Evolutionary conservation across 768 basidiomycete genomes (phyloP).

Genomic region (Lentinula raphanica): DNA sequence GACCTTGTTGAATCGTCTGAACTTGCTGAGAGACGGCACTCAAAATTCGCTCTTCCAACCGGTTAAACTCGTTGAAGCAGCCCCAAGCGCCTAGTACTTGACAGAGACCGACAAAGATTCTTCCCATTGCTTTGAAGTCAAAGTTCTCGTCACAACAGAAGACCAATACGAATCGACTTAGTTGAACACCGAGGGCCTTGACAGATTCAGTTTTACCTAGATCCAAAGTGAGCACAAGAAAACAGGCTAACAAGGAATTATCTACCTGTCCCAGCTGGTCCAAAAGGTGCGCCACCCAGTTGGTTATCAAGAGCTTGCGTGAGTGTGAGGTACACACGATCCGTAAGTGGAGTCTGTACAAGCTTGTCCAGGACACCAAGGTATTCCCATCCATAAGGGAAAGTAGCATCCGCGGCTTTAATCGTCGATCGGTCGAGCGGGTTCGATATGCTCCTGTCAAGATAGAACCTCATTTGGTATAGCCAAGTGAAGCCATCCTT

Average conservation of each 20-base stretch:
- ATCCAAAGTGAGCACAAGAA: constrained; percentile 6
- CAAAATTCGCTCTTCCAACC: constrained; percentile 94
- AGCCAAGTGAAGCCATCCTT: constrained; percentile 84
- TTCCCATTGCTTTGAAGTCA: constrained; percentile 99
- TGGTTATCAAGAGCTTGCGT: constrained; percentile 95
- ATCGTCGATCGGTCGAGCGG: constrained; percentile 79
- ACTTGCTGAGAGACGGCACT: constrained; percentile 99
- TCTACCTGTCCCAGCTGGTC: constrained; percentile 93
- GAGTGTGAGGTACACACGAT: constrained; percentile 92
- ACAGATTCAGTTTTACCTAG: constrained; percentile 98
- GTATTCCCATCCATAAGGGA: constrained; percentile 99
- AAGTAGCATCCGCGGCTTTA: constrained; percentile 83
- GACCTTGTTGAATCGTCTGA: constrained; percentile 95
- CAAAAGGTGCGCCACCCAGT: constrained; percentile 95
- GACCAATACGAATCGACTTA: constrained; percentile 98
- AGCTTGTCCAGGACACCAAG: constrained; percentile 94
- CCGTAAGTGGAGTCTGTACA: constrained; percentile 96
- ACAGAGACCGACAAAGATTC: constrained; percentile 97
- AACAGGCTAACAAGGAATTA: constrained; percentile 3
- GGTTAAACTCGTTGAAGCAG: constrained; percentile 96
- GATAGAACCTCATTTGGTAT: constrained; percentile 98
- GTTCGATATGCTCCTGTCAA: constrained; percentile 64
- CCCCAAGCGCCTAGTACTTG: constrained; percentile 99
- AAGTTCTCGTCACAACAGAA: constrained; percentile 99
- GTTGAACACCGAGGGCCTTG: constrained; percentile 94